Evolutionary conservation across 441 rosid species (phyloP).

Genomic region (Corymbia calophylla): DNA sequence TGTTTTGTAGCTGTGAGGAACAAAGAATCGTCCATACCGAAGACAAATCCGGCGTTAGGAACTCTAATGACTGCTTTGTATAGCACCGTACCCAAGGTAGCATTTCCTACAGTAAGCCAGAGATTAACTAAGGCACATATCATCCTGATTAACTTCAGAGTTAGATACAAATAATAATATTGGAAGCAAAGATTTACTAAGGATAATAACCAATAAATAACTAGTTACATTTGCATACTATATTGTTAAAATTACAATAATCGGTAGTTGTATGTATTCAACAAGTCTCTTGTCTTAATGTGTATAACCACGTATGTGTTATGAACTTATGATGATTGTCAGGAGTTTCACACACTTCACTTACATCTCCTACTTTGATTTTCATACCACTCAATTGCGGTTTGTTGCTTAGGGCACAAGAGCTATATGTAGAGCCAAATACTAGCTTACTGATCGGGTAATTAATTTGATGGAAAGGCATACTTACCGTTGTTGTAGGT

Average conservation of each 20-base stretch:
- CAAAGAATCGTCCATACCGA: not conserved
- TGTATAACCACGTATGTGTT: not conserved
- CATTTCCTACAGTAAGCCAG: not conserved
- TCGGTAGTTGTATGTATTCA: not conserved
- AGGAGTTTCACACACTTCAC: no score
- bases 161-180: no score
- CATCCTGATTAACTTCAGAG: no score
- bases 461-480: not conserved
- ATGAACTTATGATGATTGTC: no score
- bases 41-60: not conserved
- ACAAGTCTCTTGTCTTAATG: not conserved
- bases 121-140: no score
- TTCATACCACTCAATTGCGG: not conserved
- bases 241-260: not conserved
- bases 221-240: no score
- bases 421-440: no score
- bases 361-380: no score
- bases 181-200: no score
- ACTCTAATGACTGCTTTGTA: not conserved
- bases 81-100: not conserved
- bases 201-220: no score
- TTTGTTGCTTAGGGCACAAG: not conserved
- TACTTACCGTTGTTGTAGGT: not conserved
- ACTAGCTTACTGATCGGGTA: no score
- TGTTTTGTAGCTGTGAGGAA: not conserved